phyloP scores from a whole-genome alignment of 768 basidiomycete genomes.

The Tubosaeta sp. region DNA sequence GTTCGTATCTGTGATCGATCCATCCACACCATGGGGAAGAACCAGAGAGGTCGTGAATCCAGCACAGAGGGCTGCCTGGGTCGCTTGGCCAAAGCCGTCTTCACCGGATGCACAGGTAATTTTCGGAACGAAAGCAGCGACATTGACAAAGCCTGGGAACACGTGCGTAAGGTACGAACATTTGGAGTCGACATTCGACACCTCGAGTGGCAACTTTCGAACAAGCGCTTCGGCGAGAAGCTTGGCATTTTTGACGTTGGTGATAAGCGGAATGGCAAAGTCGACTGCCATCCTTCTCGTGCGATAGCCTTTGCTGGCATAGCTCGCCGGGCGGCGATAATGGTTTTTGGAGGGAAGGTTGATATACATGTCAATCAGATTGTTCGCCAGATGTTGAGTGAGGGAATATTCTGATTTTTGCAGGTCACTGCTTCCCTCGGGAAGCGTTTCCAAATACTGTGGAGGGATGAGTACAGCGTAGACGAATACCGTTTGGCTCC shows the following conservation, averaged over 20 bases:
- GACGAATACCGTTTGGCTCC: constrained; percentile 4
- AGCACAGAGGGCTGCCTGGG: constrained; percentile 78
- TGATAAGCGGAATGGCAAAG: constrained; percentile 94
- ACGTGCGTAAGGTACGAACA: constrained; percentile 85
- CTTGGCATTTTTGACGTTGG: constrained; percentile 98
- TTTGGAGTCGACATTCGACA: constrained; percentile 90
- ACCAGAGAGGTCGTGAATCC: constrained; percentile 88
- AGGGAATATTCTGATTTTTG: constrained; percentile 98
- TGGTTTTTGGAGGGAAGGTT: constrained; percentile 98
- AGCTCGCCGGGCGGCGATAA: constrained; percentile 94
- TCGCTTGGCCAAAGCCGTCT: constrained; percentile 60
- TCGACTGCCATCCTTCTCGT: constrained; percentile 99
- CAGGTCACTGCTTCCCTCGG: constrained; percentile 64
- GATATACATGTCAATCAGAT: constrained; percentile 99
- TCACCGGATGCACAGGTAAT: constrained; percentile 45
- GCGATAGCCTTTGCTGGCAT: constrained; percentile 93
- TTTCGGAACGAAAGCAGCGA: constrained; percentile 80
- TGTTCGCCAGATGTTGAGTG: constrained; percentile 93
- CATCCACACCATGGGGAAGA: constrained; percentile 62
- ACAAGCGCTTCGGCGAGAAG: constrained; percentile 91
- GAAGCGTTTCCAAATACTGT: constrained; percentile 86
- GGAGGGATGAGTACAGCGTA: constrained; percentile 5
- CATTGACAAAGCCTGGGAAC: constrained; percentile 90
- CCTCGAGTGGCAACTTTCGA: constrained; percentile 84
- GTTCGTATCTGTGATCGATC: constrained; percentile 60